Percentiles rank a stretch among this genome's conserved stretches.
phyloP scores from a whole-genome alignment of 2,329 filamentous ascomycete genomes.

The Orbilia brochopaga region DNA sequence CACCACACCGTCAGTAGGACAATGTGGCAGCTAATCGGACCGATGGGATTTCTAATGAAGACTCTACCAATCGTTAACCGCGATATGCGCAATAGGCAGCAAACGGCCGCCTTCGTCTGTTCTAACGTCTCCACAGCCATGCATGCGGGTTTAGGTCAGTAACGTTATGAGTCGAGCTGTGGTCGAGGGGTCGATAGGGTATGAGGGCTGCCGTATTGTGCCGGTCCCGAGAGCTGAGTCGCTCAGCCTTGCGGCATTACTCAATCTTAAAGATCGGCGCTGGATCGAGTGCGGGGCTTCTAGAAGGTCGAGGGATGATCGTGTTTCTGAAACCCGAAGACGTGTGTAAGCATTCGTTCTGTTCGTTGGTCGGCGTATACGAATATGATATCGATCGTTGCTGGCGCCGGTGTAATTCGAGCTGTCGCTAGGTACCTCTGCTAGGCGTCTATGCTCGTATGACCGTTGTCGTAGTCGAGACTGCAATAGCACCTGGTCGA shows the following conservation, averaged over 20 bases:
- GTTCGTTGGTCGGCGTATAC: too few species aligned
- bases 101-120: not conserved
- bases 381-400: too few species aligned
- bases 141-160: too few species aligned
- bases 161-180: too few species aligned
- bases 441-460: too few species aligned
- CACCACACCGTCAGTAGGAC: too few species aligned
- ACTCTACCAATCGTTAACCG: not conserved
- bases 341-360: not conserved
- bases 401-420: too few species aligned
- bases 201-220: not conserved
- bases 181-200: too few species aligned
- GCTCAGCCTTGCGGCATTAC: conserved; percentile 45
- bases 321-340: not conserved
- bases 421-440: too few species aligned
- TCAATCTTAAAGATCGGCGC: conserved; percentile 16
- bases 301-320: conserved; percentile 22
- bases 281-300: conserved; percentile 18
- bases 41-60: not conserved
- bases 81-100: not conserved
- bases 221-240: not conserved
- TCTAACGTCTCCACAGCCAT: not conserved
- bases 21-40: not conserved
- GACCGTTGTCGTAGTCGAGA: too few species aligned
- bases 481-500: too few species aligned